Conservation (phyloP, 148 eudicot genomes). For the Selenicereus undatus region DNA sequence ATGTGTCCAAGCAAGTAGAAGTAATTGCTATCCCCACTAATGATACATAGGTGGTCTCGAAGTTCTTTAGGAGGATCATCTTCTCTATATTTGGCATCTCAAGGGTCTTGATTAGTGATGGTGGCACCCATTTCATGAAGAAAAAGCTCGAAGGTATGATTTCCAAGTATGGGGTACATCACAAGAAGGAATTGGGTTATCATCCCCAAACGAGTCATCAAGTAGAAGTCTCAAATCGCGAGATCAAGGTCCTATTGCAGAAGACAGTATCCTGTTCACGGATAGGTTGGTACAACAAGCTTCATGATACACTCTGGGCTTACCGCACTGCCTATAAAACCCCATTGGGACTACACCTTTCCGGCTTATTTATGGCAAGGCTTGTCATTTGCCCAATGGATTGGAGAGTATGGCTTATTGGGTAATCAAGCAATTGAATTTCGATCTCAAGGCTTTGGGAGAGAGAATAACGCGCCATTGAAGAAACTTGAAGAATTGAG, state of each 20-base stretch:
- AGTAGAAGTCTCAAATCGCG: background rate
- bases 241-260: background rate
- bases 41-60: too few species aligned
- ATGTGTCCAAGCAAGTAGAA: background rate
- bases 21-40: background rate
- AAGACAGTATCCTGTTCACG: background rate
- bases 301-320: slow-evolving; percentile 15
- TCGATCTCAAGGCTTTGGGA: background rate
- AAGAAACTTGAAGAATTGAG: slow-evolving; percentile 16
- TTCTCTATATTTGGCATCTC: background rate
- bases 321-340: slow-evolving; percentile 17
- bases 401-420: slow-evolving; percentile 12
- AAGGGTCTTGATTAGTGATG: background rate
- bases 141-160: background rate
- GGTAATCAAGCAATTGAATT: slow-evolving; percentile 4
- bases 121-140: background rate
- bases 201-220: background rate
- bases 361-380: background rate
- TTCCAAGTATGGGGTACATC: background rate
- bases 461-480: background rate
- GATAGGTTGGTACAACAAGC: slow-evolving; percentile 12
- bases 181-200: background rate
- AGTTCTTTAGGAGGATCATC: background rate
- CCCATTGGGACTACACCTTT: slow-evolving; percentile 12
- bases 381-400: background rate